These are phyloP conservation scores for Heliamphora exappendiculata DNA, from an alignment of 148 eudicot genomes.

Conservation along the genomic window DNA sequence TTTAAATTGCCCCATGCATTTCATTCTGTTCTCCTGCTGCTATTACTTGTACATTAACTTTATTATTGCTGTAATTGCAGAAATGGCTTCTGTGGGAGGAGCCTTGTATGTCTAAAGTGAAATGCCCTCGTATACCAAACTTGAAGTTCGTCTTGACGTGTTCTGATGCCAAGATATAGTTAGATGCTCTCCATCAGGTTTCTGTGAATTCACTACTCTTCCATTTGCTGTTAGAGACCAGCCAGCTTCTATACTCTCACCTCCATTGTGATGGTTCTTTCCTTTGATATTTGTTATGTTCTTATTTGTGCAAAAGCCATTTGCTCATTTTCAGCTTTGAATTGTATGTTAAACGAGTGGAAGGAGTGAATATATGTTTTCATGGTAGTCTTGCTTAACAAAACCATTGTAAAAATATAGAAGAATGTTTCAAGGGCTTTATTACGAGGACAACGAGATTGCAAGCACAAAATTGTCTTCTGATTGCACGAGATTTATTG, in stretches of 20 bases:
- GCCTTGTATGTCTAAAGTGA: constrained; percentile 36
- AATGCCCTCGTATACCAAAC: background rate
- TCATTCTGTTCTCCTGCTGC: background rate
- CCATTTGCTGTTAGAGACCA: background rate
- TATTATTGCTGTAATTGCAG: constrained; percentile 23
- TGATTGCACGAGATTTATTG: background rate
- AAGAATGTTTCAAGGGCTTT: background rate
- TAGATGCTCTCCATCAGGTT: constrained; percentile 6
- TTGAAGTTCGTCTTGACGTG: background rate
- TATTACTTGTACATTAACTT: background rate
- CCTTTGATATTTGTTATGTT: background rate
- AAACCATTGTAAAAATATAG: background rate
- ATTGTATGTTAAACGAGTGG: background rate
- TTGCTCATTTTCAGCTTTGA: background rate
- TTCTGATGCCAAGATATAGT: background rate
- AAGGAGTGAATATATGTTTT: background rate
- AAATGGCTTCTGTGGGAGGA: constrained; percentile 35
- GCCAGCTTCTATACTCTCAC: background rate
- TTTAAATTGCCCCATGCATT: background rate
- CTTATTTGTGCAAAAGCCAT: background rate
- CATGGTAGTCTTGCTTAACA: background rate
- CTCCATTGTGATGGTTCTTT: background rate
- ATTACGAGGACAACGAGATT: background rate
- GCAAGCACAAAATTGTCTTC: background rate
- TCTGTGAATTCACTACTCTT: background rate